phyloP scores from a whole-genome alignment of 257 asterid genomes.

The Craterostigma plantagineum region DNA sequence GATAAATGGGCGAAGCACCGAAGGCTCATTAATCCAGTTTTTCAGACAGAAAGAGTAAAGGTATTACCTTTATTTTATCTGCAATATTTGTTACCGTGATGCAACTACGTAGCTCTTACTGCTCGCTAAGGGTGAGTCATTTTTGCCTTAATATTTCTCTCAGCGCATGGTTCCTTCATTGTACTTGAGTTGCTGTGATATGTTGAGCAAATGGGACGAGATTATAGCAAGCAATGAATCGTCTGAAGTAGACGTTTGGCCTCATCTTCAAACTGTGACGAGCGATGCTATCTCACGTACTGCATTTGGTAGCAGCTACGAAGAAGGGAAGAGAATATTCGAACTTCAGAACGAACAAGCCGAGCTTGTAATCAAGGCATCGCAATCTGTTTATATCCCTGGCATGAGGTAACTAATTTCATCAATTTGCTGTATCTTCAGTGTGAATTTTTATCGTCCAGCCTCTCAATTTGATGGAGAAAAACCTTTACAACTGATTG shows the following conservation, averaged over 20 bases:
- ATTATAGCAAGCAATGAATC: slow-evolving; percentile 13
- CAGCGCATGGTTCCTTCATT: slow-evolving; percentile 41
- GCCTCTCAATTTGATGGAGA: no score
- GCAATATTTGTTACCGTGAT: no score
- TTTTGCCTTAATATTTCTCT: not conserved
- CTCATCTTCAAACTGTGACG: slow-evolving; percentile 32
- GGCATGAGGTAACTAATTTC: slow-evolving; percentile 28
- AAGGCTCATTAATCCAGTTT: slow-evolving; percentile 4
- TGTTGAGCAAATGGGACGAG: slow-evolving; percentile 44
- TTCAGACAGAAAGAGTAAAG: slow-evolving; percentile 4
- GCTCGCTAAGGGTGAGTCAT: no score
- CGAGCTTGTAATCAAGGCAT: slow-evolving; percentile 7
- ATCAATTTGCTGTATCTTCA: not conserved
- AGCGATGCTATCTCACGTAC: slow-evolving; percentile 44
- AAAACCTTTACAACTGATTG: no score
- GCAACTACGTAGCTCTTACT: no score
- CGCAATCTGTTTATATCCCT: slow-evolving; percentile 15
- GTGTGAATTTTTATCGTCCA: not conserved
- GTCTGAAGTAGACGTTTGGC: slow-evolving; percentile 40
- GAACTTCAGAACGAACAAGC: slow-evolving; percentile 37
- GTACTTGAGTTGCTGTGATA: slow-evolving; percentile 27
- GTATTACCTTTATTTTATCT: not conserved
- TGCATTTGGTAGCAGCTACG: slow-evolving; percentile 46
- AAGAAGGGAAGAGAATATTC: slow-evolving; percentile 40
- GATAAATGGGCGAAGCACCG: slow-evolving; percentile 8